Evolutionary conservation across 2,329 filamentous ascomycete genomes (phyloP), one percentile per base, ranked within the genome.

Genomic region (Stagonosporopsis rhizophila): DNA sequence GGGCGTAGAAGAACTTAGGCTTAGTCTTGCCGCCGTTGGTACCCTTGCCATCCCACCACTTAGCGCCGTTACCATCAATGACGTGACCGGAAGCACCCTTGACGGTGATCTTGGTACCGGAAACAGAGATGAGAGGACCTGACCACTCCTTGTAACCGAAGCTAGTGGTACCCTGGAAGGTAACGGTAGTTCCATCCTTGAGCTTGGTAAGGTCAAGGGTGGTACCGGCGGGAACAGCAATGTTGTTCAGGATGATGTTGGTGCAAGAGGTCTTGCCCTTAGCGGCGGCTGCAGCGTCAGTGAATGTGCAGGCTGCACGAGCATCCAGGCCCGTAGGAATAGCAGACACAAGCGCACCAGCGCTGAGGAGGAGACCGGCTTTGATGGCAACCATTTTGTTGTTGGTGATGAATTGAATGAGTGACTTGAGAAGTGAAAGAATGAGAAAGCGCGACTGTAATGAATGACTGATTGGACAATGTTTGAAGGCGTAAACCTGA

Each of bases 101-200:
- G 61, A 88, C 85, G 59, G 81, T 83, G 68, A 88, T 84, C 59
- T 86, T 70, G 49, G 59, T 75, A 37, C 87, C 88, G 1, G 82
- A 83, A 59, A 89, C 78, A 25, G 81, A 81, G 64, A 90, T 80
- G 14, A 90, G 78, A 40, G 87, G 87, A 0, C 88, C 87, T 1
- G 72, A 71, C 87, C 87, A 90, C 66, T 87, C 83, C 60, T 84
- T 78, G 76, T 88, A 89, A 19, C 80, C 87, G 67, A 87, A 90
- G 50, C 83, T 85, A n/a, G 87, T 90, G 14, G 79, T 84, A 39
- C 88, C 88, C 54, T 84, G 73, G 74, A 90, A 90, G 64, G 83
- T 84, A 59, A 89, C 80, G 52, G 73, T 79, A 14, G 84, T 85
- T 59, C 81, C 82, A 17, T 73, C 67, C 1, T 78, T 78, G 35